Conservation (phyloP, 129 eudicot genomes). For the Chrysanthemum makinoi region DNA sequence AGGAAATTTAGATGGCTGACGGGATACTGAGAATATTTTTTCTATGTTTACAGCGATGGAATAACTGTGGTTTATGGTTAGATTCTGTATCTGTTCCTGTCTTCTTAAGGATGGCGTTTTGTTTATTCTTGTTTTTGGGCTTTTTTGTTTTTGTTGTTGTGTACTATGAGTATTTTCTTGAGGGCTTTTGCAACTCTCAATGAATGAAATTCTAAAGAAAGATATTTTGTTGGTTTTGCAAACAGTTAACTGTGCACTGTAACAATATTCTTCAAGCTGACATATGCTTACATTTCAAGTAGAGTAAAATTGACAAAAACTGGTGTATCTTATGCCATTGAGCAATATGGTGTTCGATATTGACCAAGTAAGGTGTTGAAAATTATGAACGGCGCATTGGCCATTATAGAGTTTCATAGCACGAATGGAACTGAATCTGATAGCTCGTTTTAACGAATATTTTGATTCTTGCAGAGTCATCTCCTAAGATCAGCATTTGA, state of each 20-base stretch:
- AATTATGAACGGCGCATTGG: no score
- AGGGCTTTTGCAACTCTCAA: conserved; percentile 2
- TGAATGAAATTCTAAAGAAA: conserved; percentile 4
- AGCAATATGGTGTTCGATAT: no score
- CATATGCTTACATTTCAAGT: no score
- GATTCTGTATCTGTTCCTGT: background rate
- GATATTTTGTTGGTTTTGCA: background rate
- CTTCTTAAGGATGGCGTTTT: conserved; percentile 13
- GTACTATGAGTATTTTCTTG: background rate
- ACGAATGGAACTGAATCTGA: no score
- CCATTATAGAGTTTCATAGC: no score
- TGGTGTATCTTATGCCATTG: no score
- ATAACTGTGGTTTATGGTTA: conserved; percentile 17
- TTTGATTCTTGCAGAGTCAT: no score
- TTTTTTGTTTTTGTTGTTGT: conserved; percentile 7
- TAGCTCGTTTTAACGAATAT: no score
- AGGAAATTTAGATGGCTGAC: conserved; percentile 4
- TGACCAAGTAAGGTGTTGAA: no score
- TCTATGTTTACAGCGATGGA: conserved; percentile 3
- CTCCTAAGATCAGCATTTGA: no score
- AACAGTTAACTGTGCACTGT: background rate
- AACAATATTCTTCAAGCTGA: no score
- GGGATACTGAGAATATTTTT: background rate
- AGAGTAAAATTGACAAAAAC: no score
- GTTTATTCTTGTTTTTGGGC: conserved; percentile 1